Conservation (phyloP, 176 grass and related monocot genomes). For the Cenchrus fungigraminus region DNA sequence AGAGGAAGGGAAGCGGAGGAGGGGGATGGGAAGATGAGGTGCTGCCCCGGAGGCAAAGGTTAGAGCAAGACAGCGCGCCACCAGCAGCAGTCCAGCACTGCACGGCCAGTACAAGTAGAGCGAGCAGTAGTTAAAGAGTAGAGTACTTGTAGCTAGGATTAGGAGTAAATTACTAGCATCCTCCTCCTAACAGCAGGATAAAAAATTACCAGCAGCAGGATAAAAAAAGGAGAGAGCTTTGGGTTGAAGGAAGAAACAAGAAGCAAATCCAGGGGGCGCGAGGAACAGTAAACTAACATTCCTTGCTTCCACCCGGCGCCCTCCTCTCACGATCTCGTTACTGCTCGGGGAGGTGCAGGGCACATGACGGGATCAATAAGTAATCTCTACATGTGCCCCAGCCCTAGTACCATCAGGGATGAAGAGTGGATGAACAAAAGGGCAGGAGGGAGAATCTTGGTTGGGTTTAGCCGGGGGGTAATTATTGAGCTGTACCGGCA, state of each 20-base stretch:
- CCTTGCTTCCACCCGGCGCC: conserved; percentile 41
- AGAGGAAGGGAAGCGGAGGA: too few species aligned
- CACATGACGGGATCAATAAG: not conserved
- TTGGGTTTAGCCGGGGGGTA: not conserved
- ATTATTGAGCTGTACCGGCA: conserved; percentile 12
- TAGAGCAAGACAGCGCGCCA: not conserved
- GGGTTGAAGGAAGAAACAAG: conserved; percentile 34
- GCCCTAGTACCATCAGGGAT: not conserved
- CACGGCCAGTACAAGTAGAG: conserved; percentile 12
- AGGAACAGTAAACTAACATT: conserved; percentile 47
- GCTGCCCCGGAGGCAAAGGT: conserved; percentile 24
- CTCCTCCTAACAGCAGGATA: not conserved
- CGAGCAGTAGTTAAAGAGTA: not conserved
- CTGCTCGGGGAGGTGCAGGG: not conserved
- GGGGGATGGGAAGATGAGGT: not conserved
- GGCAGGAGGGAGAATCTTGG: conserved; percentile 11
- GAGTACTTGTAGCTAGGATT: not conserved
- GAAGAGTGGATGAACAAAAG: not conserved
- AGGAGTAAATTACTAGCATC: conserved; percentile 30
- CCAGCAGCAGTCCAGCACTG: too few species aligned
- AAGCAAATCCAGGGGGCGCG: conserved; percentile 3
- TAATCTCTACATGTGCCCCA: not conserved
- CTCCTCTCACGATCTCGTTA: conserved; percentile 4
- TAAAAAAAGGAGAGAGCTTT: not conserved
- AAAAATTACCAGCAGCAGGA: not conserved